Evolutionary conservation across 2,329 filamentous ascomycete genomes (phyloP).

Genomic region (Colletotrichum plurivorum): DNA sequence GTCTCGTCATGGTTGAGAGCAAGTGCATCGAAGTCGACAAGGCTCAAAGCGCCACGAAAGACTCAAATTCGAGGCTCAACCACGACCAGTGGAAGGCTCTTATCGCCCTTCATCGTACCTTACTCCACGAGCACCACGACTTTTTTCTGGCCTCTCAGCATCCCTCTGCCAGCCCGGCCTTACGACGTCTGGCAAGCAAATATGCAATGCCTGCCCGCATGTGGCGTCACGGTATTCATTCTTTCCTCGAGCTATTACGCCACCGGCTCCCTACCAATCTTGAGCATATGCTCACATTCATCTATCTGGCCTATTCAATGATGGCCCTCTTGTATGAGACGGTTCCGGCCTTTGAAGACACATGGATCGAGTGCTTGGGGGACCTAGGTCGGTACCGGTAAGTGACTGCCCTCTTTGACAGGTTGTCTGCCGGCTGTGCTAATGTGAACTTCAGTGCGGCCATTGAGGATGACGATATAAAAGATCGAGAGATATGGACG

Average conservation of each 20-base stretch:
- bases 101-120: conserved; percentile 83
- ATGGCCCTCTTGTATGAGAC: conserved; percentile 90
- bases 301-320: conserved; percentile 91
- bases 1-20: conserved; percentile 86
- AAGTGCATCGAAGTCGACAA: conserved; percentile 89
- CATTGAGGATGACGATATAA: conserved; percentile 85
- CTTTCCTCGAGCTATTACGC: conserved; percentile 82
- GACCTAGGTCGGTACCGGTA: conserved; percentile 81
- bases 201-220: conserved; percentile 94
- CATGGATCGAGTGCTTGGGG: conserved; percentile 93
- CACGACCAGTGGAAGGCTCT: conserved; percentile 86
- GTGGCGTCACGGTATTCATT: conserved; percentile 94
- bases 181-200: conserved; percentile 80
- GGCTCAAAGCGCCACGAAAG: conserved; percentile 64
- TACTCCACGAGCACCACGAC: conserved; percentile 87
- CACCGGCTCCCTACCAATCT: conserved; percentile 81
- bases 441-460: conserved; percentile 71
- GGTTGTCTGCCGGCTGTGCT: background rate
- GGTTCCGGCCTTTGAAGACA: conserved; percentile 84
- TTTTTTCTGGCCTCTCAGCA: conserved; percentile 92
- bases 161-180: conserved; percentile 78
- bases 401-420: conserved; percentile 37
- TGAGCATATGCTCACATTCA: conserved; percentile 92
- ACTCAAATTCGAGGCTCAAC: conserved; percentile 60
- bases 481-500: conserved; percentile 85